Evolutionary conservation across 768 basidiomycete genomes (phyloP), one percentile per base, ranked within the genome.

Genomic region (Steccherinum ochraceum): DNA sequence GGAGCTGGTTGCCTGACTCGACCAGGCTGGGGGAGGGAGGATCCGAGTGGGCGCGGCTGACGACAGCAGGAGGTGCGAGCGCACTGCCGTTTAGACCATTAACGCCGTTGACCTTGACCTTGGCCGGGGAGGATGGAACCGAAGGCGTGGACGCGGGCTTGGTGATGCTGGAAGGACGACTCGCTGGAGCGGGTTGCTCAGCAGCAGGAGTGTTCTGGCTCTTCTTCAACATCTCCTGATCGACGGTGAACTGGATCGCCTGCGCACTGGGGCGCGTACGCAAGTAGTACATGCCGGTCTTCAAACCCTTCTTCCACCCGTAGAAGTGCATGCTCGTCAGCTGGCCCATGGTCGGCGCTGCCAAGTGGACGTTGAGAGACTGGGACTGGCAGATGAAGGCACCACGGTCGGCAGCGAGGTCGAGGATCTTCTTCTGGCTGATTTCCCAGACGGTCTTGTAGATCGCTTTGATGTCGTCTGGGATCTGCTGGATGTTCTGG

Each of bases 381-480:
- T 98, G 95, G 58, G 83, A 86, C 69, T 99, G 95, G 71, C 93
- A 95, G 69, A 98, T 96, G 74, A 85, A 99, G 1, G 96, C 93
- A 35, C 94, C 95, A 54, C 96, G 93, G 67, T 99, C 96, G n/a
- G 96, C 96, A 48, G 96, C 88, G 59, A 99, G 78, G 72, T 99
- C 96, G 52, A 99, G 84, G 56, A 99, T 84, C 66, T 91, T 93
- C 89, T 97, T 98, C 75, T 98, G 95, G 42, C 82, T 86, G 68
- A 99, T 94, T 74, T 99, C 95, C 95, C 95, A 99, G 45, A 97
- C 95, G n/a, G 95, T 99, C 76, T 97, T 97, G 83, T 99, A 99
- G 72, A 99, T 93, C 0, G 90, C 89, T 72, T 96, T 97, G 70
- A 94, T 77, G 57, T 96, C 82, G 52, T 83, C 84, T 1, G 95